phyloP scores from a whole-genome alignment of 306 rosid genomes.

The Lathyrus aphaca region DNA sequence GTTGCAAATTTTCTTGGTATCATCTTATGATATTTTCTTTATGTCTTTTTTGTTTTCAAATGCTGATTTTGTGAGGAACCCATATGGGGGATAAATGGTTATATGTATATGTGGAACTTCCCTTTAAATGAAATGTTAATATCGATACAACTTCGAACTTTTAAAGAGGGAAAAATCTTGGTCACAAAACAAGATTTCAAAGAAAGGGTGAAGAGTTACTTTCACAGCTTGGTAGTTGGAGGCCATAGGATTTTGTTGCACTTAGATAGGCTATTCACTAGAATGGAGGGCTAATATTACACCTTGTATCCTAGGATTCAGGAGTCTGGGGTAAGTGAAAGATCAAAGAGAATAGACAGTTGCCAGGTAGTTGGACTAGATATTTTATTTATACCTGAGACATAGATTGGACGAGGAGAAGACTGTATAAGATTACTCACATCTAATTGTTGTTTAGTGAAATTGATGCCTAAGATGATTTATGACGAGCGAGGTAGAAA shows the following conservation, averaged over 20 bases:
- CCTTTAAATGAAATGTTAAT: slow-evolving; percentile 17
- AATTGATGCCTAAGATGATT: background rate
- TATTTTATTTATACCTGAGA: background rate
- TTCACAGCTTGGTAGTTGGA: background rate
- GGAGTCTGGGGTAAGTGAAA: background rate
- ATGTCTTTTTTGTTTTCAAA: slow-evolving; percentile 1
- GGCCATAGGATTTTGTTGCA: background rate
- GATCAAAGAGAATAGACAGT: background rate
- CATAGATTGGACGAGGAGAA: background rate
- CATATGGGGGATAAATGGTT: background rate
- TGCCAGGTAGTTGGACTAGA: background rate
- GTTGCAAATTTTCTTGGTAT: slow-evolving; percentile 28
- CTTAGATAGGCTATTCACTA: background rate
- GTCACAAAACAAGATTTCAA: background rate
- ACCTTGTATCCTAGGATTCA: background rate
- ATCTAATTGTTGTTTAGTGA: background rate
- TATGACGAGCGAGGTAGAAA: background rate
- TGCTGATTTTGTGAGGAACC: background rate
- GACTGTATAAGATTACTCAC: background rate
- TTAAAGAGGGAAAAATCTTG: background rate
- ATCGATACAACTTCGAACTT: background rate
- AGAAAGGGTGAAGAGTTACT: background rate
- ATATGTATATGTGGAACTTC: background rate
- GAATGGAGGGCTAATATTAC: background rate
- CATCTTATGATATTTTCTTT: background rate